Base-by-base conservation (phyloP, 129 eudicot genomes). In the Escallonia herrerae region DNA sequence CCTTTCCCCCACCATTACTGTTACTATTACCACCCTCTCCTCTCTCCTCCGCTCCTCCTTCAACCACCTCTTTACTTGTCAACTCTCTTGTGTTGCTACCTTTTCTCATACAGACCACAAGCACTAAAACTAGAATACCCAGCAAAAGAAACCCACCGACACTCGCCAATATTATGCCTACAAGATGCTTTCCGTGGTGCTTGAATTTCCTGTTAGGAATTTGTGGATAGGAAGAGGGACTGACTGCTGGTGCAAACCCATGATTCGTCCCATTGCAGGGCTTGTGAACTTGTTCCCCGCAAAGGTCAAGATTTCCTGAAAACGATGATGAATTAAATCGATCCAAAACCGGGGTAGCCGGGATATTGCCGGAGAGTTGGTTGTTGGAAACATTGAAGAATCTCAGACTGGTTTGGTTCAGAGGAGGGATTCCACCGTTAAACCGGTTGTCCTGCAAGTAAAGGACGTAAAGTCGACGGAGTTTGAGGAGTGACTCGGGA, bases 351-450 rank as follows among this genome's bases (percentile, higher is more conserved):
- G 80, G 22, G 9, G 96, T 91, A 11, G 57, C 70, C 68, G 96
- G 96, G 58, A 93, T 76, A 67, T 71, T 61, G 50, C 99, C 96
- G 68, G 87, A 77, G 43, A 93, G 82, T 3, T 65, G 61, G 65
- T 93, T 93, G 12, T 72, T 74, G 2, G 99, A 89, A 40, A 93
- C 79, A 68, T 93, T 86, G 2, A 93, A 60, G 59, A 54, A 93
- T 66, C 80, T 74, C 2, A 93, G 77, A 8, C 86, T 70, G 0
- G 73, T 44, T 53, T 93, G 96, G 13, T 79, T 83, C 63, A 93
- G 72, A 52, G 90, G 77, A 3, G 99, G 99, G 64, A 93, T 71
- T 57, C 44, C 70, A 4, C 96, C 99, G 12, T 70, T 77, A 55
- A 93, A 83, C 14, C 56, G 66, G 65, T 93, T 93, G 66, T 76